Evolutionary conservation across 306 rosid genomes (phyloP).

Genomic region (Begonia loranthoides): DNA sequence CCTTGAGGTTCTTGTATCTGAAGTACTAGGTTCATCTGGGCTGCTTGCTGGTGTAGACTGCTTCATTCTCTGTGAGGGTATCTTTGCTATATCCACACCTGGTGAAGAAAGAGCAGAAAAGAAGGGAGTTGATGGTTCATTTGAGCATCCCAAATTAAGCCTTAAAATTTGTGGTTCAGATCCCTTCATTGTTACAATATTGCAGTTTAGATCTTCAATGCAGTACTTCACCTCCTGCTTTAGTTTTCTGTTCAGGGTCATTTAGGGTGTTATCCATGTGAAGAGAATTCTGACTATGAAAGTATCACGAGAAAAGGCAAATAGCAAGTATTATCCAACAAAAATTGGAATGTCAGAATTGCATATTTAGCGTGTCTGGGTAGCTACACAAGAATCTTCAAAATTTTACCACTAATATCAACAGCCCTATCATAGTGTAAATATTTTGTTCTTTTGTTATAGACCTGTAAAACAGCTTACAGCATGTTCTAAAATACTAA

Average conservation of each 20-base stretch:
- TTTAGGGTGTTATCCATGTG: constrained; percentile 3
- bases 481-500: too few relatives aligned
- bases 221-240: constrained; percentile 85
- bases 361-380: too few relatives aligned
- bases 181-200: constrained; percentile 75
- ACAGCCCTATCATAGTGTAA: too few relatives aligned
- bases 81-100: constrained; percentile 20
- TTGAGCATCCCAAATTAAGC: constrained; percentile 58
- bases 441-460: too few relatives aligned
- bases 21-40: constrained; percentile 62
- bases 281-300: too few relatives aligned
- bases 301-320: too few relatives aligned
- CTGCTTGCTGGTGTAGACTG: constrained; percentile 78
- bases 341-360: too few relatives aligned
- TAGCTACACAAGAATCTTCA: too few relatives aligned
- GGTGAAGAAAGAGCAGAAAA: constrained; percentile 75
- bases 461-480: too few relatives aligned
- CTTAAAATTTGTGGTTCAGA: constrained; percentile 67
- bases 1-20: constrained; percentile 38
- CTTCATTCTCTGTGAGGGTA: constrained; percentile 46
- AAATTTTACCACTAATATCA: too few relatives aligned
- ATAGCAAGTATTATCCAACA: too few relatives aligned
- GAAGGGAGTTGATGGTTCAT: constrained; percentile 69
- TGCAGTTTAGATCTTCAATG: constrained; percentile 75
- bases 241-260: constrained; percentile 48